Evolutionary conservation across 1,284 basidiomycete species (phyloP), one percentile per base, ranked within the genome.

Genomic region (Cerrena zonata): DNA sequence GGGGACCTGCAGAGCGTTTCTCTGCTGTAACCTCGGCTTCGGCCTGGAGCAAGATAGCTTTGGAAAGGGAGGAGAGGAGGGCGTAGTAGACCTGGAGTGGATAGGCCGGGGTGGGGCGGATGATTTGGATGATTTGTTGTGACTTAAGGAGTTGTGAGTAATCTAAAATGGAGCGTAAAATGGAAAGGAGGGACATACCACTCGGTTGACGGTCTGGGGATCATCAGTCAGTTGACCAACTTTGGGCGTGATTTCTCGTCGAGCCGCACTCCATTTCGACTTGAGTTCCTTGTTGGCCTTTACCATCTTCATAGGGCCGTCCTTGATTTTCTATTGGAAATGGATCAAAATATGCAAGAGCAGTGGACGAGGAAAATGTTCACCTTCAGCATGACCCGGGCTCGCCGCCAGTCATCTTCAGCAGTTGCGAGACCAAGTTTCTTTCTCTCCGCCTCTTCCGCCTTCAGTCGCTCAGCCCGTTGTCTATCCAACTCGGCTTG

Each of bases 21-120:
- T 94, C 91, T 2, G 92, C 93, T 1, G 89, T 84, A 4, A 97
- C 91, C 68, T 99, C 95, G 0, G 86, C 89, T 70, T 97, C 94
- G 5, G 94, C 94, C 73, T 98, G 96, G 30, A 89, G 78, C 41
- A 98, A 82, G 52, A 99, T 82, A 34, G 85, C 78, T 65, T 98
- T 99, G 48, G 91, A 75, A 21, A 96, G 78, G 19, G 94, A 89
- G 22, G 91, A 94, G 22, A 95, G 78, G 15, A 89, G 77, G 57
- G 92, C 91, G 45, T 76, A 69, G 67, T 94, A 95, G 11, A 85
- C 71, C 7, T 67, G 63, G 56, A 62, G 67, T 21, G 68, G 72
- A 56, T 69, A 74, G 7, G 53, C 73, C 59, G 52, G 68, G 54
- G 55, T 64, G 55, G 59, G 69, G 45, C 61, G 72, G 45, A 78